Conservation (phyloP, 2,329 filamentous ascomycete genomes). For the Hyphodiscus sp. region DNA sequence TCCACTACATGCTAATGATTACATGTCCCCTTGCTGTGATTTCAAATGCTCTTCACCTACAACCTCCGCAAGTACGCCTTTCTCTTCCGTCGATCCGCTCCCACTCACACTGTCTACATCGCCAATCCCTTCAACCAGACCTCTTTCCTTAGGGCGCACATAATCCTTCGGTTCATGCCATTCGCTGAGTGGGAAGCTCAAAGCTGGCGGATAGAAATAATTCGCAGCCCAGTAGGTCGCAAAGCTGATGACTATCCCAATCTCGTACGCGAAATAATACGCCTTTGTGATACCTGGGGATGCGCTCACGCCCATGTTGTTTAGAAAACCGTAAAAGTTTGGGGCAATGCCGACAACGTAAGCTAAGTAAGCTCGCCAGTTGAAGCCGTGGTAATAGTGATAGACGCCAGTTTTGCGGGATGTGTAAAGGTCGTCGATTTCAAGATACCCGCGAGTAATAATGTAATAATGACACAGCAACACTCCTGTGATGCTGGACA, state of each 20-base stretch:
- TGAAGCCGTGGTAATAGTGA: slow-evolving; percentile 31
- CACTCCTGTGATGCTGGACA: slow-evolving; percentile 37
- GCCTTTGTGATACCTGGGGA: slow-evolving; percentile 35
- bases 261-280: slow-evolving; percentile 51
- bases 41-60: too few species aligned
- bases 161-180: slow-evolving; percentile 35
- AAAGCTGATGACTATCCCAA: slow-evolving; percentile 42
- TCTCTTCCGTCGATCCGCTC: too few species aligned
- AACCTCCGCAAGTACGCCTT: too few species aligned
- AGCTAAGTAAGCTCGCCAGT: slow-evolving; percentile 30
- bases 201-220: slow-evolving; percentile 13
- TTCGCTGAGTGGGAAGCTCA: slow-evolving; percentile 14
- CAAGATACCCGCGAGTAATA: slow-evolving; percentile 31
- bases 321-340: slow-evolving; percentile 37
- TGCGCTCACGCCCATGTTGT: slow-evolving; percentile 34
- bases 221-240: slow-evolving; percentile 23
- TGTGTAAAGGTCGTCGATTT: slow-evolving; percentile 33
- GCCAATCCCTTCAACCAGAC: not conserved
- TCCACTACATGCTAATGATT: too few species aligned
- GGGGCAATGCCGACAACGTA: slow-evolving; percentile 34
- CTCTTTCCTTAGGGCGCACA: slow-evolving; percentile 24
- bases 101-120: too few species aligned
- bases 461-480: slow-evolving; percentile 38
- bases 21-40: too few species aligned
- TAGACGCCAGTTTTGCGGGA: slow-evolving; percentile 27